Evolutionary conservation across 1,139 yeast genomes (phyloP), one percentile per base, ranked within the genome.

Genomic region (Groenewaldozyma auringiensis): DNA sequence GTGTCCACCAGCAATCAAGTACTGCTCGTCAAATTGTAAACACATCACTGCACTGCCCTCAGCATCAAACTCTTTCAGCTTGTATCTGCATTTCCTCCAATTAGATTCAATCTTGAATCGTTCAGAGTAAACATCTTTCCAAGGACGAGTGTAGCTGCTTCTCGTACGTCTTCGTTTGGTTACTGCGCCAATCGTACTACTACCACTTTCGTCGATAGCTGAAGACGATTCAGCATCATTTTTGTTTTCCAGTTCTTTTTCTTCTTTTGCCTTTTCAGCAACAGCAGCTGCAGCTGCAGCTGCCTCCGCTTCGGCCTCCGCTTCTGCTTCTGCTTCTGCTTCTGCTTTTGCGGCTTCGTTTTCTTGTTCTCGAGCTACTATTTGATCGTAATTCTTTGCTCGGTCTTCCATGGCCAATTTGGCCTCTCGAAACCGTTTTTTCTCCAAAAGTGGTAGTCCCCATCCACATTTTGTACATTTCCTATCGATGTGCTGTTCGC

Each of bases 401-500:
- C 67, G 56, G 40, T 49, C 44, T 47, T 59, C 59, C 25, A 65
- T 60, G n/a, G 58, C 64, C 33, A 53, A 53, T 46, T 59, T 62
- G 25, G 61, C 52, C 41, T 61, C 61, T 18, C 66, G 56, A 17
- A 68, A 57, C 21, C 69, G 59, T 48, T 64, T 59, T 48, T 67
- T 62, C 51, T 69, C 73, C 78, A 92, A 77, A 50, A 92, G 69
- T 2, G 98, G 98, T 55, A 92, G 71, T 3, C 98, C 98, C 98
- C 98, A 92, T 9, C 98, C 98, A 70, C 98, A 92, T 62, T 86
- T 87, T 39, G 96, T 95, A 66, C 98, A 92, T 64, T 92, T 92
- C 50, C 95, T 74, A 65, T 92, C 98, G 48, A 92, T 92, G 63
- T 92, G 98, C 65, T 92, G 98, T 63, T 88, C 96, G 64, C 98